These are phyloP conservation scores for Ajuga chamaepitys DNA, from an alignment of 257 asterid species.

Conservation along the genomic window DNA sequence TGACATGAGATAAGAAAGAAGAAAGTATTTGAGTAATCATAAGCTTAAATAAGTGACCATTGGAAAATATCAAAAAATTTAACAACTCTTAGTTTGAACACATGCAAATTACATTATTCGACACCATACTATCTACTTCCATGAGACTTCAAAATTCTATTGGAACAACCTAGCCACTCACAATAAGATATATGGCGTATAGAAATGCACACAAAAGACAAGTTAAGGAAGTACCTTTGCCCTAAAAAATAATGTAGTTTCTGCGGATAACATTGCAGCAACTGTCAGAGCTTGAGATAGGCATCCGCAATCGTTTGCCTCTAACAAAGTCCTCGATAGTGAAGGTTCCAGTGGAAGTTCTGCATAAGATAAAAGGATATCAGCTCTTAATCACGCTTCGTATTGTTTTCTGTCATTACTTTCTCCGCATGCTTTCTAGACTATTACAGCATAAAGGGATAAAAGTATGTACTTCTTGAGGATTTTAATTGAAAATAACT, in stretches of 20 bases:
- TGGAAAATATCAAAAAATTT: neutral
- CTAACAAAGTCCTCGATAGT: slow-evolving; percentile 83
- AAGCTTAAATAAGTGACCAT: neutral
- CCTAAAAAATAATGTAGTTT: slow-evolving; percentile 66
- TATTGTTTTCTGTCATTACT: too few species aligned
- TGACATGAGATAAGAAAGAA: neutral
- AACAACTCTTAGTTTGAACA: neutral
- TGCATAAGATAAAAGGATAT: slow-evolving; percentile 44
- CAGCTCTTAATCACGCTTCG: too few species aligned
- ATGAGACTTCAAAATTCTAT: neutral
- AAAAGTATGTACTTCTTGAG: too few species aligned
- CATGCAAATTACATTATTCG: neutral
- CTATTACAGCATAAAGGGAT: too few species aligned
- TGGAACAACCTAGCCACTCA: neutral
- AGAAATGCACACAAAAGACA: slow-evolving; percentile 5
- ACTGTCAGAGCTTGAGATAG: slow-evolving; percentile 85
- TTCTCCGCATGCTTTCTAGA: too few species aligned
- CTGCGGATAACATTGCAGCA: slow-evolving; percentile 94
- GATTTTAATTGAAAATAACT: too few species aligned
- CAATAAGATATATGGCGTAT: neutral
- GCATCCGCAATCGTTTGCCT: slow-evolving; percentile 84
- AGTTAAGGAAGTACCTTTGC: slow-evolving; percentile 44
- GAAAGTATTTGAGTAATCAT: neutral
- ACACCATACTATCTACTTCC: neutral
- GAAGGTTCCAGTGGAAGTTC: slow-evolving; percentile 98